Evolutionary conservation across 441 rosid genomes (phyloP).

Genomic region (Syzygium malaccense): DNA sequence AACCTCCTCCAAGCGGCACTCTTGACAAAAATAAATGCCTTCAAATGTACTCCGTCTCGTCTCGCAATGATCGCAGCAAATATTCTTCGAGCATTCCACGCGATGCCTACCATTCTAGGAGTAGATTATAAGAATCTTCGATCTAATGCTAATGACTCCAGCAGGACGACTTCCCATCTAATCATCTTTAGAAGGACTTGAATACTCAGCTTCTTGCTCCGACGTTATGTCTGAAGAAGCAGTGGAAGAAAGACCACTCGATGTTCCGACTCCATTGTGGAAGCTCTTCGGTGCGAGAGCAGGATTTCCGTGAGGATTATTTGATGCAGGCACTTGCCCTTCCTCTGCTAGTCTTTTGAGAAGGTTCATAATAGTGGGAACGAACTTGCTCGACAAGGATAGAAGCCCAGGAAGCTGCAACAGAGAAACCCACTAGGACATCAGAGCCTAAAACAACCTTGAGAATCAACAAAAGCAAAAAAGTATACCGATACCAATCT

Average conservation of each 20-base stretch:
- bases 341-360: conserved; percentile 79
- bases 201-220: conserved; percentile 22
- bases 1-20: conserved; percentile 17
- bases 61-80: background rate
- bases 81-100: conserved; percentile 7
- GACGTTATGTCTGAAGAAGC: conserved; percentile 35
- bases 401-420: conserved; percentile 88
- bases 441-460: background rate
- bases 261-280: conserved; percentile 27
- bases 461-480: background rate
- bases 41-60: conserved; percentile 2
- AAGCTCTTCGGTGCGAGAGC: conserved; percentile 19
- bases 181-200: conserved; percentile 34
- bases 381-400: conserved; percentile 70
- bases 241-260: conserved; percentile 23
- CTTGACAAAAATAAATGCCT: conserved; percentile 41
- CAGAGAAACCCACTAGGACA: background rate
- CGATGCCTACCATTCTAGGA: conserved; percentile 6
- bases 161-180: conserved; percentile 6
- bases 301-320: conserved; percentile 36
- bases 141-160: background rate
- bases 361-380: conserved; percentile 90
- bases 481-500: background rate
- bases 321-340: conserved; percentile 53
- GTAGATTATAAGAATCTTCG: conserved; percentile 8